Base-by-base conservation (phyloP, 2,329 filamentous ascomycete species). In the Scedosporium aurantiacum region DNA sequence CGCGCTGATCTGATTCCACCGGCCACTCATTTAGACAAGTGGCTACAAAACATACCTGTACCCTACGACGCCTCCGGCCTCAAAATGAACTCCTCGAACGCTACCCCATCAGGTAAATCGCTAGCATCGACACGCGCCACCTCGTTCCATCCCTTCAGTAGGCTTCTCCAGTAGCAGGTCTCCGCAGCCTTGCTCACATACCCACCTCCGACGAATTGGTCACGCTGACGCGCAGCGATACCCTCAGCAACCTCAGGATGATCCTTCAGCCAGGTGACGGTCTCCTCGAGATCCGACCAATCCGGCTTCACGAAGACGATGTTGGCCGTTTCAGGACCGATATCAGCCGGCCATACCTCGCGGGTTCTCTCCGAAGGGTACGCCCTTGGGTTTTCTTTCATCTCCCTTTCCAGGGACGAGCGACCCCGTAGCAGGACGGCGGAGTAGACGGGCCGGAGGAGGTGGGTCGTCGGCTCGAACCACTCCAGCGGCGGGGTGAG, bases 101-200 rank as follows among this genome's bases (percentile, higher is more conserved):
- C 65, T 40, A 74, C 68, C 12, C 68, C 63, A 3, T 69, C 69
- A 14, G 70, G 69, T 68, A 73, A 74, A 7, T 68, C 72, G 45
- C 68, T 68, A 32, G 70, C 73, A 16, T 74, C 71, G 0, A 69
- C 66, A 47, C 68, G 67, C 32, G 70, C 78, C 10, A 79, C 74
- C 43, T 69, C 64, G 60, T 70, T 73, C 80, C 80, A 82, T 0
- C 77, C 78, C 61, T 73, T 72, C 23, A 82, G 67, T 63, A 79
- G 61, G 0, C 73, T 76, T 47, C 80, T 72, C 79, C 80, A 82
- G 70, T 82, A 82, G 65, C 80, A 82, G 62, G 67, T 70, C 68
- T 82, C 79, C 0, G 79, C 78, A n/a, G 78, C 78, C 14, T 74
- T 73, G 62, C 76, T 78, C 55, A 80, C 69, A 65, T 80, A 78